Conservation (phyloP, 2,329 filamentous ascomycete genomes). For the Chaetomium globosum region DNA sequence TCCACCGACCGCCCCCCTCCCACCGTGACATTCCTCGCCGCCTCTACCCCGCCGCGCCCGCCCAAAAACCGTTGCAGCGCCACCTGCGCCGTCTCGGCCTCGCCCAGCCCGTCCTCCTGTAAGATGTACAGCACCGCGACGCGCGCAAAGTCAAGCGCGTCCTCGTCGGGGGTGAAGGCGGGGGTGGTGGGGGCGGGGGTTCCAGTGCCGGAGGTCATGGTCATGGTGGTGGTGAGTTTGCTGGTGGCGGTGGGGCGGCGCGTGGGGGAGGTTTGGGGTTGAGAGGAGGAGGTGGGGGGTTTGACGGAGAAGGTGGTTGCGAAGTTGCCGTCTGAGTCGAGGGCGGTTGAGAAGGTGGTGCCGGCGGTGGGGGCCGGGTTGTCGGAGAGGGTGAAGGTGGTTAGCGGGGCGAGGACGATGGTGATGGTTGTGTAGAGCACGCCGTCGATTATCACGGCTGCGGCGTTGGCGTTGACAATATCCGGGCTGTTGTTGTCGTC, state of each 20-base stretch:
- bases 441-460: slow-evolving; percentile 33
- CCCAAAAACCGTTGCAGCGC: slow-evolving; percentile 59
- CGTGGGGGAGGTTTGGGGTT: slow-evolving; percentile 12
- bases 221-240: slow-evolving; percentile 37
- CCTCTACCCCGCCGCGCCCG: slow-evolving; percentile 40
- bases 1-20: slow-evolving; percentile 51
- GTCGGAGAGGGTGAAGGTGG: slow-evolving; percentile 43
- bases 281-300: slow-evolving; percentile 24
- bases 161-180: slow-evolving; percentile 56
- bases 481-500: neutral
- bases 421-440: slow-evolving; percentile 42
- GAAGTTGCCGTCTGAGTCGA: slow-evolving; percentile 33
- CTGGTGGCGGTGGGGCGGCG: slow-evolving; percentile 36
- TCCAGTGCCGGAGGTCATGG: slow-evolving; percentile 34
- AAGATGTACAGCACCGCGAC: slow-evolving; percentile 64
- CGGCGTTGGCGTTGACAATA: slow-evolving; percentile 23
- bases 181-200: slow-evolving; percentile 46
- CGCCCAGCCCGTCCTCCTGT: slow-evolving; percentile 55
- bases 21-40: slow-evolving; percentile 45
- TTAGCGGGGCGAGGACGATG: slow-evolving; percentile 38
- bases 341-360: slow-evolving; percentile 35
- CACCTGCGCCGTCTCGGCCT: slow-evolving; percentile 58
- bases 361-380: slow-evolving; percentile 27
- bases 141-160: slow-evolving; percentile 65
- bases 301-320: slow-evolving; percentile 39